Evolutionary conservation across 163 green algal species (phyloP).

Genomic region (Trebouxiophyceae sp.): DNA sequence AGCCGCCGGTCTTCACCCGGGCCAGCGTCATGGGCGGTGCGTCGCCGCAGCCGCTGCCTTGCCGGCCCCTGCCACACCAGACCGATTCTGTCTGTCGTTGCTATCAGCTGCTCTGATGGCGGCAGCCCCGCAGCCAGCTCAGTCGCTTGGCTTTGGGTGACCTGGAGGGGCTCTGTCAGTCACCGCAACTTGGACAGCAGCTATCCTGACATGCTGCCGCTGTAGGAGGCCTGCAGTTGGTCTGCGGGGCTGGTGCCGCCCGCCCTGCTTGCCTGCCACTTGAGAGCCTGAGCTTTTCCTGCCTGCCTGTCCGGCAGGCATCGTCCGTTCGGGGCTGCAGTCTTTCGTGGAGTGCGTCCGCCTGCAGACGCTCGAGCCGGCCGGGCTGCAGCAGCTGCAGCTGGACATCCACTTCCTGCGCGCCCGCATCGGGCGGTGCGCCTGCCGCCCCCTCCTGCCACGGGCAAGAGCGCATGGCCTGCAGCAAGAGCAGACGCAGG

Average conservation of each 20-base stretch:
- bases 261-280: neutral
- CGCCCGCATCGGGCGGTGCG: constrained; percentile 36
- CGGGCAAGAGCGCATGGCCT: neutral
- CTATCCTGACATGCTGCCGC: too few species aligned
- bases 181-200: too few species aligned
- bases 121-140: too few species aligned
- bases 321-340: constrained; percentile 50
- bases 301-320: constrained; percentile 15
- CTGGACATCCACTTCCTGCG: constrained; percentile 75
- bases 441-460: neutral
- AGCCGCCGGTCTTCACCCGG: too few species aligned
- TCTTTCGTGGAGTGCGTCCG: constrained; percentile 59
- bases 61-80: too few species aligned
- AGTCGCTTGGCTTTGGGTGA: too few species aligned
- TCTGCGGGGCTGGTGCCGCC: neutral
- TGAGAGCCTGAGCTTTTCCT: neutral
- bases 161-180: too few species aligned
- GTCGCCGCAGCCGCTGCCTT: too few species aligned
- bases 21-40: too few species aligned
- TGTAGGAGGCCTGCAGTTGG: constrained; percentile 13
- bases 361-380: constrained; percentile 45
- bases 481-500: neutral
- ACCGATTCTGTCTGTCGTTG: too few species aligned
- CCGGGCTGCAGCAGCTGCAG: constrained; percentile 69
- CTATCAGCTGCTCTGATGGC: too few species aligned